These are phyloP conservation scores for Lactuca sativa DNA, from an alignment of 129 eudicot genomes.

Conservation along the genomic window DNA sequence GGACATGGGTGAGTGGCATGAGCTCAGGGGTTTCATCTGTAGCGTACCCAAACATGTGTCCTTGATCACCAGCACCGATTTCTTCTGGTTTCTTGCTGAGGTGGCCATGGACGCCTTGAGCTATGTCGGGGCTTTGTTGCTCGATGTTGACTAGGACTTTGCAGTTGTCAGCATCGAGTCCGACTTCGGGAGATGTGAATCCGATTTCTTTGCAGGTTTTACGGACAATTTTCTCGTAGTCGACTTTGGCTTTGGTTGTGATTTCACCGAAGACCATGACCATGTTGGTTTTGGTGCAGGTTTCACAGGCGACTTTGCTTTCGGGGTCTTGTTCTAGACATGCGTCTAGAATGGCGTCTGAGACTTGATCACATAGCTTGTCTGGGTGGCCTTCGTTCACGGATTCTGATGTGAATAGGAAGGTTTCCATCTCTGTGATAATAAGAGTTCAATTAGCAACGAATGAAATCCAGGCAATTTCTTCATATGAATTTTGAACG, in stretches of 20 bases:
- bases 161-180: slow-evolving; percentile 78
- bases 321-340: slow-evolving; percentile 78
- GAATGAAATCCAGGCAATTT: background rate
- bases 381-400: slow-evolving; percentile 85
- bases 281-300: slow-evolving; percentile 78
- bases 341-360: slow-evolving; percentile 78
- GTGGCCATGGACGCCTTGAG: slow-evolving; percentile 80
- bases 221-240: slow-evolving; percentile 70
- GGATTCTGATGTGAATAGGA: slow-evolving; percentile 78
- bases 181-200: slow-evolving; percentile 66
- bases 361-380: slow-evolving; percentile 79
- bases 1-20: slow-evolving; percentile 75
- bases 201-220: slow-evolving; percentile 72
- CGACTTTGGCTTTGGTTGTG: slow-evolving; percentile 63
- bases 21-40: slow-evolving; percentile 81
- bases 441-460: background rate
- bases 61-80: slow-evolving; percentile 76
- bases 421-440: slow-evolving; percentile 57
- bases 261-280: slow-evolving; percentile 86
- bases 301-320: slow-evolving; percentile 76
- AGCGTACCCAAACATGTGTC: slow-evolving; percentile 80
- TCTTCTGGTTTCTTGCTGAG: slow-evolving; percentile 74
- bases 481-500: background rate
- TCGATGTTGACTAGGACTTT: slow-evolving; percentile 76
- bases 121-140: slow-evolving; percentile 74